phyloP scores from a whole-genome alignment of 2,329 filamentous ascomycete genomes.

The Botrytis fabae region DNA sequence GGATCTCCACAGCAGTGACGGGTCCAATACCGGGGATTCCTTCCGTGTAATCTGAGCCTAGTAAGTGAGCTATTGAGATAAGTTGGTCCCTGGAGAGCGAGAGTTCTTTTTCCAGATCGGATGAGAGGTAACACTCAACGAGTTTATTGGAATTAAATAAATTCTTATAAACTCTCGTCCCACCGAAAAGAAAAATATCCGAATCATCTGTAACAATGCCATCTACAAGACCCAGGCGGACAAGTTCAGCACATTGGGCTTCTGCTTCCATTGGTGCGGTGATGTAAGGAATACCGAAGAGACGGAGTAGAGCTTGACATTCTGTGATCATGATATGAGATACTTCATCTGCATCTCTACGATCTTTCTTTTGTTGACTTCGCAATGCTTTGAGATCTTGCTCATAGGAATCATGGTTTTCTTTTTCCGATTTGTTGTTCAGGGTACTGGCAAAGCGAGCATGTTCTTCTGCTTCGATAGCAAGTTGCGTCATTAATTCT shows the following conservation, averaged over 20 bases:
- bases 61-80: constrained; percentile 84
- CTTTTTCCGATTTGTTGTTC: constrained; percentile 69
- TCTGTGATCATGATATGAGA: constrained; percentile 95
- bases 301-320: constrained; percentile 83
- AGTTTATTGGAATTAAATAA: constrained; percentile 99
- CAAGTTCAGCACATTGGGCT: constrained; percentile 92
- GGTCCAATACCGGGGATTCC: constrained; percentile 88
- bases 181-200: constrained; percentile 95
- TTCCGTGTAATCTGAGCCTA: constrained; percentile 94
- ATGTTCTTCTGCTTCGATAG: constrained; percentile 89
- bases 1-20: constrained; percentile 89
- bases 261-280: constrained; percentile 99
- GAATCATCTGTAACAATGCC: constrained; percentile 98
- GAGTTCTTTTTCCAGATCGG: constrained; percentile 85
- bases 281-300: constrained; percentile 94
- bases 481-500: constrained; percentile 81
- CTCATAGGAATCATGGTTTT: constrained; percentile 80
- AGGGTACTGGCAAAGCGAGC: constrained; percentile 87
- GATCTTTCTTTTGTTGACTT: constrained; percentile 93
- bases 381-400: constrained; percentile 82
- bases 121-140: constrained; percentile 88
- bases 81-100: constrained; percentile 83
- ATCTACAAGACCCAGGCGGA: constrained; percentile 83
- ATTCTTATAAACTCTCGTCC: constrained; percentile 96
- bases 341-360: constrained; percentile 93